A percentile compares a stretch with the other conserved stretches of the same genome.
phyloP scores from a whole-genome alignment of 1,139 yeast genomes.

The Pichia sp. region DNA sequence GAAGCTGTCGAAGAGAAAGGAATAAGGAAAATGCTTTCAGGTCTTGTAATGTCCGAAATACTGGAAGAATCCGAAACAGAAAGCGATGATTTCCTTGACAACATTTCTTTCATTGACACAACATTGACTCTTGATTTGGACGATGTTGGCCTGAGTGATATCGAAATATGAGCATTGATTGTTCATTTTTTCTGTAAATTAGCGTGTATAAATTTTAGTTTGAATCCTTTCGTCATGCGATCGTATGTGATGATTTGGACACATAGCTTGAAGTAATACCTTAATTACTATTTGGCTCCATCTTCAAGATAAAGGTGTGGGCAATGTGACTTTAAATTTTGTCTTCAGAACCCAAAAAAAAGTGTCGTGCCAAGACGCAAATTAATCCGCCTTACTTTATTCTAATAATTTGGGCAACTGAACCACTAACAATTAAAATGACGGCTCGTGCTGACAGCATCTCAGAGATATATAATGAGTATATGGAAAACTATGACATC shows the following conservation, averaged over 20 bases:
- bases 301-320: no score
- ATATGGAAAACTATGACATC: slow-evolving; percentile 3
- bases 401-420: no score
- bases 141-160: neutral
- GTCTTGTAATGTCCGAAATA: neutral
- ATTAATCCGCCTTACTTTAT: no score
- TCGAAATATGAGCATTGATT: neutral
- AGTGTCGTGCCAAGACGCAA: no score
- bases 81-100: neutral
- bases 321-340: no score
- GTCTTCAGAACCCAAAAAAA: no score
- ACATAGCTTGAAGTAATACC: no score
- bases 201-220: neutral
- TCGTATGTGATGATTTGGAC: neutral
- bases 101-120: neutral
- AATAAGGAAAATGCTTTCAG: neutral
- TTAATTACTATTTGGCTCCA: no score
- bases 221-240: neutral
- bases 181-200: neutral
- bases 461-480: slow-evolving; percentile 7
- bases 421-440: no score
- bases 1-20: neutral
- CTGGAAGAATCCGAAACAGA: neutral
- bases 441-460: no score
- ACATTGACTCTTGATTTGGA: neutral